These are phyloP conservation scores for Poronia punctata DNA, from an alignment of 495 filamentous ascomycete species.

Conservation along the genomic window DNA sequence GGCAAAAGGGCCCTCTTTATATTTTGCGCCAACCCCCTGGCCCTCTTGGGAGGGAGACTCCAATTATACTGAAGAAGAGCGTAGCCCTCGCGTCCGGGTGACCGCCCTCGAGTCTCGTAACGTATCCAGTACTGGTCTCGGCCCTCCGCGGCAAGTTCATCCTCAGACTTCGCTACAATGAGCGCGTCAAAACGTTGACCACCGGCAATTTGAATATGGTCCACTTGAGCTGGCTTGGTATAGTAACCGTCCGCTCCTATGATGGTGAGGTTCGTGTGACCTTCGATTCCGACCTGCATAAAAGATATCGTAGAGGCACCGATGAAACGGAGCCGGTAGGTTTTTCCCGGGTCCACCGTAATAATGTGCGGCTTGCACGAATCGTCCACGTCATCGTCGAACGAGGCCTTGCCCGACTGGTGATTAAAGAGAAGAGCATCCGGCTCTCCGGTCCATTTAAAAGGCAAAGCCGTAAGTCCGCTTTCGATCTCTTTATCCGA, in stretches of 20 bases:
- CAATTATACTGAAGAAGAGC: conserved; percentile 46
- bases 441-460: conserved; percentile 42
- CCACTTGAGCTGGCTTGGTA: conserved; percentile 40
- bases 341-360: conserved; percentile 48
- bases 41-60: conserved; percentile 7
- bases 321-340: conserved; percentile 52
- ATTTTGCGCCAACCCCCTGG: not conserved
- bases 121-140: conserved; percentile 47
- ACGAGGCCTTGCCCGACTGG: conserved; percentile 18
- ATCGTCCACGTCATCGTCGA: conserved; percentile 30
- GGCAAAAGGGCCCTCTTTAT: not conserved
- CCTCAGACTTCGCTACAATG: conserved; percentile 36
- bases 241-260: conserved; percentile 54
- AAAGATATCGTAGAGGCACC: conserved; percentile 47
- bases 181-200: conserved; percentile 53
- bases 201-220: conserved; percentile 44
- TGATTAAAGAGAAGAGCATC: conserved; percentile 45
- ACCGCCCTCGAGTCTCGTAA: conserved; percentile 45
- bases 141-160: conserved; percentile 33
- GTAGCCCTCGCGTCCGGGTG: conserved; percentile 37
- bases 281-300: conserved; percentile 43
- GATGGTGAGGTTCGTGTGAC: conserved; percentile 41
- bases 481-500: conserved; percentile 36
- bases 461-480: conserved; percentile 30
- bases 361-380: conserved; percentile 43